These are phyloP conservation scores for Fusarium sp. DNA, from an alignment of 2,329 filamentous ascomycete species.

Conservation along the genomic window DNA sequence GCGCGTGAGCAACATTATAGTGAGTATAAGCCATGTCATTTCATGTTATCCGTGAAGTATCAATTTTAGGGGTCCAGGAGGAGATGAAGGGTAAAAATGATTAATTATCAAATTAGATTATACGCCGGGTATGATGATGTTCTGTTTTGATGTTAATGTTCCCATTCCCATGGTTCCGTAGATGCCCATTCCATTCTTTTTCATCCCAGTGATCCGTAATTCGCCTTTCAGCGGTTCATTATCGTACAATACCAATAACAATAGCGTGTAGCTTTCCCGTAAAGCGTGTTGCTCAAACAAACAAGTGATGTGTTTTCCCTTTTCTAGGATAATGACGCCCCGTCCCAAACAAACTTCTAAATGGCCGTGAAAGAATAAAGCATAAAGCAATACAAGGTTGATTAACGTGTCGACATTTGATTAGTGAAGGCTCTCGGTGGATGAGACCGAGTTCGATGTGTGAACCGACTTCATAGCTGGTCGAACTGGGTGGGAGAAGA, in stretches of 20 bases:
- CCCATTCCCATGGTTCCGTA: constrained; percentile 21
- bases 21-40: not conserved
- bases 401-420: not conserved
- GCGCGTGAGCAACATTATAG: not conserved
- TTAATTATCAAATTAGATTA: constrained; percentile 30
- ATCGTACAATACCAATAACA: constrained; percentile 26
- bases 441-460: constrained; percentile 38
- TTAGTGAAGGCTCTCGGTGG: constrained; percentile 42
- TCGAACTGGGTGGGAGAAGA: constrained; percentile 41
- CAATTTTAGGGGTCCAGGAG: not conserved
- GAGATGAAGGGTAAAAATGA: not conserved
- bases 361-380: constrained; percentile 11
- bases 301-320: constrained; percentile 12
- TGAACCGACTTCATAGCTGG: constrained; percentile 36
- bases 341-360: constrained; percentile 4
- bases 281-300: constrained; percentile 2
- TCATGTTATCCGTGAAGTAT: not conserved
- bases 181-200: constrained; percentile 20
- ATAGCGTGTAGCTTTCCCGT: constrained; percentile 8
- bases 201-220: not conserved
- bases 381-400: constrained; percentile 1
- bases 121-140: constrained; percentile 33
- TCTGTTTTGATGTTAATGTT: constrained; percentile 2
- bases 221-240: not conserved
- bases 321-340: constrained; percentile 20